Base-by-base conservation (phyloP, 2,329 filamentous ascomycete genomes). In the Botryotinia globosa region DNA sequence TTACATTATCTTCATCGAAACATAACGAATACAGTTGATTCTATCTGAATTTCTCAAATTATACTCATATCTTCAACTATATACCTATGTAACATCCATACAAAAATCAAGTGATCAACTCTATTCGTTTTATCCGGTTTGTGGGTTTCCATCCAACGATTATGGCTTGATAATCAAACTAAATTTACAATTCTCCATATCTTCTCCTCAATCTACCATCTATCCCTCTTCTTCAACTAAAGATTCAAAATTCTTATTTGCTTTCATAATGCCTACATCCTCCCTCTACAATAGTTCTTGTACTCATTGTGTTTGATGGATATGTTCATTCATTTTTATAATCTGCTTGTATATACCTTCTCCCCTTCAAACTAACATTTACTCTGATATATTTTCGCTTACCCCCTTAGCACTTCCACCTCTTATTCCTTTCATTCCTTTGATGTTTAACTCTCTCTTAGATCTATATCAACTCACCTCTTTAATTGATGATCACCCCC, bases 231-330 rank as follows among this genome's bases (percentile, higher is more conserved):
- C n/a, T 29, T 4, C n/a, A 29, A 56, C 14, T 18, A 6, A 29
- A 3, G 16, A 18, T 1, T 18, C 16, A 29, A 29, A 3, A 8
- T 4, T 29, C n/a, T 18, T 9, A 18, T 2, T 29, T 8, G 1
- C 4, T 18, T 56, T 29, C n/a, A 8, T 8, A 18, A 56, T 18
- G 2, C 8, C 1, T 56, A 18, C 6, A 56, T 29, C 16, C 51
- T 56, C 51, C 7, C 14, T 29, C 51, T 56, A 56, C 7, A 18
- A 29, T 56, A 8, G 8, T 56, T 56, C 25, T 18, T 56, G 1
- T 56, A 29, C n/a, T 29, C 51, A 32, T 4, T 7, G 1, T 56
- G 3, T 2, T 54, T 56, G 14, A 32, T 18, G 25, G n/a, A 2
- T 4, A 18, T 56, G 8, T 0, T 29, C 51, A 32, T 56, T 56